Evolutionary conservation across 208 protist genomes (phyloP), one percentile per base, ranked within the genome.

Genomic region (Leishmania amazonensis): DNA sequence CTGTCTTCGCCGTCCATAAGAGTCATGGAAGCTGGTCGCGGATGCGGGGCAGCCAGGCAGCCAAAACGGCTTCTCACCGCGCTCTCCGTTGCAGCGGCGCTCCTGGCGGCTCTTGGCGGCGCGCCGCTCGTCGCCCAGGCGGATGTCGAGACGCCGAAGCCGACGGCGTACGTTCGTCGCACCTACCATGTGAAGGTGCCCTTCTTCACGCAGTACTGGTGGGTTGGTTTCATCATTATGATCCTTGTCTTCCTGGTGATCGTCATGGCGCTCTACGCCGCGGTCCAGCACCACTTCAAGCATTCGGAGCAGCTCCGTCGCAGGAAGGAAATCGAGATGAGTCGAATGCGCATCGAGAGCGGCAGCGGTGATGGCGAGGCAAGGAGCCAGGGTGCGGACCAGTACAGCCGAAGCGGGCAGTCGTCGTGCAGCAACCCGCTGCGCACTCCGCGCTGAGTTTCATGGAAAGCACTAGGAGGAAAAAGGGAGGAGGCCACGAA

Each of bases 201-300:
- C 24, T 84, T 92, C 54, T 81, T 92, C 42, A 73, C 78, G 0
- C 6, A 82, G 58, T 88, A 85, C 78, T 92, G 88, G 88, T 87
- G 80, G 74, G 79, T 92, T 6, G 80, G 81, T 35, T 89, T 92
- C 65, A 87, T 89, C 45, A 83, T 90, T 42, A 72, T 92, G 58
- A 85, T 92, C 45, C 8, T 85, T 42, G 83, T 40, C 4, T 74
- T 89, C 62, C 24, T 85, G 19, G 35, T 87, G 4, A 76, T 90
- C 38, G 73, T 88, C 13, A 9, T 88, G 24, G 60, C 83, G 38
- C 76, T 92, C 17, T 86, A 76, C 53, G 67, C 85, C 45, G 73
- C 68, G 15, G 80, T 92, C 5, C 71, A 84, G 35, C 85, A 73
- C 53, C 86, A 92, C 83, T 92, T 92, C 62, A 83, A 84, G 42